Conservation (phyloP, 495 filamentous ascomycete genomes). For the Xylaria acuta region DNA sequence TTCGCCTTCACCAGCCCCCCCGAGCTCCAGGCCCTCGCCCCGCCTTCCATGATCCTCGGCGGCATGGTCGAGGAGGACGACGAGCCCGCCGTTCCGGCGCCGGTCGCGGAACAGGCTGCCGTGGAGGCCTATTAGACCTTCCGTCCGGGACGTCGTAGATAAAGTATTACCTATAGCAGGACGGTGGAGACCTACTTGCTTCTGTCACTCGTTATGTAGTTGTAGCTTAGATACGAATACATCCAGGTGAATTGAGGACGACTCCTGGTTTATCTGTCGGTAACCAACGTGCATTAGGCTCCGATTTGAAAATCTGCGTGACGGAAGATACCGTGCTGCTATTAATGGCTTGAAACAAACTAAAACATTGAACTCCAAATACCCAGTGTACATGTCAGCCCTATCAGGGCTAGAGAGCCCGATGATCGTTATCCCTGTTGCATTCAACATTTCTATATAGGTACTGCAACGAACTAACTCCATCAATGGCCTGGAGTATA, state of each 20-base stretch:
- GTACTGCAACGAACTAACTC: no score
- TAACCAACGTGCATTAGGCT: background rate
- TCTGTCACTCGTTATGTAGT: constrained; percentile 18
- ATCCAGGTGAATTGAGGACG: background rate
- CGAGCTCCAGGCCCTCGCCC: constrained; percentile 50
- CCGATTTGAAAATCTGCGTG: background rate
- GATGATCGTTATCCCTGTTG: background rate
- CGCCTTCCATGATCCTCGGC: constrained; percentile 51
- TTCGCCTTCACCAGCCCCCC: constrained; percentile 58
- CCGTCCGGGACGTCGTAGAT: background rate
- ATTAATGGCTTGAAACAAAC: background rate
- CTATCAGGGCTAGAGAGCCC: background rate
- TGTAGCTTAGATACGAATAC: constrained; percentile 18
- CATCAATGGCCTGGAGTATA: no score
- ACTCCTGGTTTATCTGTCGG: background rate
- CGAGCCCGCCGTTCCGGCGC: constrained; percentile 29
- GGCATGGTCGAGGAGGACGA: constrained; percentile 54
- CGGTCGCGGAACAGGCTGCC: background rate
- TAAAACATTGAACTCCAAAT: background rate
- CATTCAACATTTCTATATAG: background rate
- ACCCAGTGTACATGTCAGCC: background rate
- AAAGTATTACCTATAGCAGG: background rate
- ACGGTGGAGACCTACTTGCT: background rate
- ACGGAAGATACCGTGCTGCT: background rate
- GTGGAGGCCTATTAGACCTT: constrained; percentile 24